Conservation (phyloP, 1,284 basidiomycete genomes). For the Ustilago shanxiensis region DNA sequence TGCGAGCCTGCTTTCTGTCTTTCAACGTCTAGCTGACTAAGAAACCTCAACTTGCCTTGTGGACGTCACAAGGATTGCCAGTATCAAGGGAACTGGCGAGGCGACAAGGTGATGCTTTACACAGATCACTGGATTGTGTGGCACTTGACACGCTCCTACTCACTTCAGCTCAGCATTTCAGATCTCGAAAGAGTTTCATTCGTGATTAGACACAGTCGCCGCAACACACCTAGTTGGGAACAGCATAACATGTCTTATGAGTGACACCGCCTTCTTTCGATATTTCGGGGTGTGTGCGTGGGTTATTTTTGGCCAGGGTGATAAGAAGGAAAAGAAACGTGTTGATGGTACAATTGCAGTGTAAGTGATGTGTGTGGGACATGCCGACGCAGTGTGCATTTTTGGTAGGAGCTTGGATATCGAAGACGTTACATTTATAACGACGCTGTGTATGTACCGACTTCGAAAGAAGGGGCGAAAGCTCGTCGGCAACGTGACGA, state of each 20-base stretch:
- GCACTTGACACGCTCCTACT: too few species aligned
- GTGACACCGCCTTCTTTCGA: slow-evolving; percentile 57
- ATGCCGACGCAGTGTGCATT: slow-evolving; percentile 38
- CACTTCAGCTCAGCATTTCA: neutral
- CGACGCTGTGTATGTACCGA: slow-evolving; percentile 26
- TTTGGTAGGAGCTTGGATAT: neutral
- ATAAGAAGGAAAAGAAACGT: slow-evolving; percentile 19
- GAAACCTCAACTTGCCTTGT: too few species aligned
- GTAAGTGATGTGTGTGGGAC: slow-evolving; percentile 6
- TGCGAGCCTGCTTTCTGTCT: neutral
- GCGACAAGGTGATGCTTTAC: too few species aligned
- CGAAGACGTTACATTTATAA: slow-evolving; percentile 9
- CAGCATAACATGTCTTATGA: slow-evolving; percentile 34
- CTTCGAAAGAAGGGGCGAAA: slow-evolving; percentile 56
- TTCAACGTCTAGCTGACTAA: neutral
- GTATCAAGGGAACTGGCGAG: too few species aligned
- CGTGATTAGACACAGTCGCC: neutral
- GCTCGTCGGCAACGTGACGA: slow-evolving; percentile 36
- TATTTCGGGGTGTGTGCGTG: slow-evolving; percentile 40
- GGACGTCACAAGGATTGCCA: too few species aligned
- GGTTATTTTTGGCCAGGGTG: slow-evolving; percentile 13
- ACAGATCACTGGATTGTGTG: too few species aligned
- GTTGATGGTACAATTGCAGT: slow-evolving; percentile 56
- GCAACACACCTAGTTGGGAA: slow-evolving; percentile 4
- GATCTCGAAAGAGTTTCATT: neutral